Percentiles rank a stretch among this genome's conserved stretches.
Evolutionary conservation across 768 basidiomycete genomes (phyloP).

Genomic region (Postia placenta): DNA sequence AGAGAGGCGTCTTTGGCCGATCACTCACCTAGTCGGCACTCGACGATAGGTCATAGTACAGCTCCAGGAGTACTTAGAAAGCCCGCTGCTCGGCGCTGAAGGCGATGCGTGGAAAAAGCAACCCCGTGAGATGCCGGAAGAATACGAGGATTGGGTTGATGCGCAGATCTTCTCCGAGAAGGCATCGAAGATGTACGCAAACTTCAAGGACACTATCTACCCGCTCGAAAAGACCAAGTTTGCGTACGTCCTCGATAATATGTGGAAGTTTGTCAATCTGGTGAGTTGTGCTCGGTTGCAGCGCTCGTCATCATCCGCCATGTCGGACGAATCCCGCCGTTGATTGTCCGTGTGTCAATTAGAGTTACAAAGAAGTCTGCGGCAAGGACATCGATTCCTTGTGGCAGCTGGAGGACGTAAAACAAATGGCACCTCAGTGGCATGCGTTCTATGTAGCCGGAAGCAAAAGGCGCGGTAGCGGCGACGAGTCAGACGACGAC

Average conservation of each 20-base stretch:
- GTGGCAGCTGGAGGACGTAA: constrained; percentile 54
- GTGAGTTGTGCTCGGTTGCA: constrained; percentile 29
- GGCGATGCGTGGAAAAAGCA: constrained; percentile 46
- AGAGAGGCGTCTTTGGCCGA: background rate
- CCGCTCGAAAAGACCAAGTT: constrained; percentile 55
- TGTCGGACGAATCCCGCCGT: no score
- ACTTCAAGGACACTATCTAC: constrained; percentile 49
- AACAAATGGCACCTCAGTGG: constrained; percentile 57
- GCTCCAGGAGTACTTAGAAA: constrained; percentile 58
- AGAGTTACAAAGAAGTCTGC: constrained; percentile 56
- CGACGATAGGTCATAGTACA: constrained; percentile 53
- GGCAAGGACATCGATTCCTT: constrained; percentile 54
- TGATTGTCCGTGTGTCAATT: no score
- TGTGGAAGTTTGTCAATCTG: constrained; percentile 61
- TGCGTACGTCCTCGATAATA: constrained; percentile 41
- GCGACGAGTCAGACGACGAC: constrained; percentile 24
- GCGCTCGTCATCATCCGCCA: no score
- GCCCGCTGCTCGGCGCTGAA: constrained; percentile 51
- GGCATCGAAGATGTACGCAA: constrained; percentile 45
- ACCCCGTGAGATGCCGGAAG: constrained; percentile 48
- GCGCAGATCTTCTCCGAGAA: constrained; percentile 57
- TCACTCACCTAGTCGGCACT: background rate
- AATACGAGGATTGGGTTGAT: constrained; percentile 62
- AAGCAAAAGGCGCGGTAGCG: no score
- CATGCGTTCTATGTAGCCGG: constrained; percentile 29